Evolutionary conservation across 495 filamentous ascomycete genomes (phyloP).

Genomic region (Durotheca rogersii): DNA sequence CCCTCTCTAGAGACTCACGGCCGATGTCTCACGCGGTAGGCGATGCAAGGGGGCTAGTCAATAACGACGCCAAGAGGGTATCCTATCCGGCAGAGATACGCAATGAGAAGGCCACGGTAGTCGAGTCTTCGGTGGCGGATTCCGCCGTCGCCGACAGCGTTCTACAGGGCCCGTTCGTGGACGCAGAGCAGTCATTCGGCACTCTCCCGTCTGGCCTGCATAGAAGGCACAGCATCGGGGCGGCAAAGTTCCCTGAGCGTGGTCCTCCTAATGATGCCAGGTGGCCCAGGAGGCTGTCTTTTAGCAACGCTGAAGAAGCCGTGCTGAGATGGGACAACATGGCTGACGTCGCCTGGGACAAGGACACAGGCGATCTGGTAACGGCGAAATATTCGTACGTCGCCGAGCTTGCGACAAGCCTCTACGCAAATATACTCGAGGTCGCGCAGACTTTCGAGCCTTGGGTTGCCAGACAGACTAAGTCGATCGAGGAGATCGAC

Average conservation of each 20-base stretch:
- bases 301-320: constrained; percentile 85
- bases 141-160: constrained; percentile 50
- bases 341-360: constrained; percentile 35
- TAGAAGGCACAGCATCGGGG: constrained; percentile 52
- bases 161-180: constrained; percentile 41
- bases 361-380: constrained; percentile 6
- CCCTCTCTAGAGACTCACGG: constrained; percentile 13
- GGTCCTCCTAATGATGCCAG: constrained; percentile 53
- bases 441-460: constrained; percentile 54
- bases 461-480: constrained; percentile 69
- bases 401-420: constrained; percentile 60
- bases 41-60: constrained; percentile 11
- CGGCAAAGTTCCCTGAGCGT: constrained; percentile 31
- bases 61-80: constrained; percentile 23
- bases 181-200: constrained; percentile 36
- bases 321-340: constrained; percentile 69
- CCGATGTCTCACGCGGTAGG: constrained; percentile 10
- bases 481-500: constrained; percentile 62
- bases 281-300: constrained; percentile 82
- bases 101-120: constrained; percentile 21
- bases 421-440: constrained; percentile 52
- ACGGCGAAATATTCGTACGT: constrained; percentile 38
- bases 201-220: constrained; percentile 35
- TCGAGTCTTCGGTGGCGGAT: constrained; percentile 41
- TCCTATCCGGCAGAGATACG: constrained; percentile 18